phyloP scores from a whole-genome alignment of 371 early-diverging fungal species.

The Chytridiales sp. region DNA sequence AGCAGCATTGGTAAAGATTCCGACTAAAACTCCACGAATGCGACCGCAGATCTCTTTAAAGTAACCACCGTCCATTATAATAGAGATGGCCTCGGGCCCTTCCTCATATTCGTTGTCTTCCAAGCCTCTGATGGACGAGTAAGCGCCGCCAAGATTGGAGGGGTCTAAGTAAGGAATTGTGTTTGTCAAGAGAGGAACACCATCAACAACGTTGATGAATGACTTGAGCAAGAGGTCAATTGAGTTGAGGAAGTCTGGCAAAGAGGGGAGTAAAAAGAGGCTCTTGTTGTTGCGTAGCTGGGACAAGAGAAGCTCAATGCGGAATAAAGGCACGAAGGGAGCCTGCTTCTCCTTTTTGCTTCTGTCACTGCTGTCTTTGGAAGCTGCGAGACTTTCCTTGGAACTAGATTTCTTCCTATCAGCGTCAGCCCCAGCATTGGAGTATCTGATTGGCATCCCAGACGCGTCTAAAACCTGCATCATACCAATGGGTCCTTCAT shows the following conservation, averaged over 20 bases:
- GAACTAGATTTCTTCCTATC: too few relatives aligned
- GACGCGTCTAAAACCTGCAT: constrained; percentile 10
- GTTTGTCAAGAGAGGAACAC: constrained; percentile 45
- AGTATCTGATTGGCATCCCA: constrained; percentile 9
- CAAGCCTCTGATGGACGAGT: constrained; percentile 44
- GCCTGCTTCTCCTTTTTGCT: constrained; percentile 17
- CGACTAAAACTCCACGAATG: constrained; percentile 52
- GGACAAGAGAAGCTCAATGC: constrained; percentile 46
- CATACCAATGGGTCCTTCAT: constrained; percentile 26
- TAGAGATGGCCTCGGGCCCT: constrained; percentile 46
- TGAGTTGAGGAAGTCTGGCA: constrained; percentile 42
- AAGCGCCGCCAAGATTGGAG: constrained; percentile 46
- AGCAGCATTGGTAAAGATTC: constrained; percentile 51
- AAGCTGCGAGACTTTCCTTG: too few relatives aligned
- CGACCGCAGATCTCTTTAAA: constrained; percentile 52
- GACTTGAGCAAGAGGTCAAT: constrained; percentile 46
- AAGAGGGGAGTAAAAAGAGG: constrained; percentile 45
- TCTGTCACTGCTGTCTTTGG: too few relatives aligned
- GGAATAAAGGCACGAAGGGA: constrained; percentile 42
- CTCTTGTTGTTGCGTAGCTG: constrained; percentile 10
- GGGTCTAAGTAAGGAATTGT: constrained; percentile 54
- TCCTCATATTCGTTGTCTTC: constrained; percentile 54
- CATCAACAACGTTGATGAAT: constrained; percentile 43
- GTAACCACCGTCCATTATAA: constrained; percentile 51
- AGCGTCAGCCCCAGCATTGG: not conserved